These are phyloP conservation scores for Lachancea lanzarotensis DNA, from an alignment of 805 yeast genomes.

Conservation along the genomic window DNA sequence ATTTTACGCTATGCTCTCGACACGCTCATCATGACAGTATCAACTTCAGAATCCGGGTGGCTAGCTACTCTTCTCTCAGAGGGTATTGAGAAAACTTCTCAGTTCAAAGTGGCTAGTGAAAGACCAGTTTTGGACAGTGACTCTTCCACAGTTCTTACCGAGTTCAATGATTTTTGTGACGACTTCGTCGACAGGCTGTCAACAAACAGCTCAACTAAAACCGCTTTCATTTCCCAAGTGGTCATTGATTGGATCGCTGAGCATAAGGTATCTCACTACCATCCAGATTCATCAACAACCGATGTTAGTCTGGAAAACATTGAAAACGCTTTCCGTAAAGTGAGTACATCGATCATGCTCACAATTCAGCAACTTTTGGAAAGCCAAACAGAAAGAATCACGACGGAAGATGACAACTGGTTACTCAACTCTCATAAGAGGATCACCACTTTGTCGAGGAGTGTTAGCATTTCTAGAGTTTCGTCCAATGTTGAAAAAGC, in stretches of 20 bases:
- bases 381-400: conserved; percentile 29
- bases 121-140: conserved; percentile 16
- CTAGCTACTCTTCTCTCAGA: conserved; percentile 18
- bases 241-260: conserved; percentile 41
- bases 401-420: conserved; percentile 65
- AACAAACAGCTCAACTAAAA: conserved; percentile 32
- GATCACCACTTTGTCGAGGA: conserved; percentile 37
- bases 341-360: conserved; percentile 55
- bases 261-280: conserved; percentile 1
- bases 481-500: conserved; percentile 32
- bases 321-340: conserved; percentile 43
- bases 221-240: conserved; percentile 44
- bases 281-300: not conserved
- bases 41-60: not conserved
- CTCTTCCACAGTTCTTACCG: conserved; percentile 11
- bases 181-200: conserved; percentile 27
- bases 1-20: conserved; percentile 30
- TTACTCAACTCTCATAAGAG: conserved; percentile 44
- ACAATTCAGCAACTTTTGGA: conserved; percentile 56
- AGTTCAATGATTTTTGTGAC: conserved; percentile 24
- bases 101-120: conserved; percentile 11
- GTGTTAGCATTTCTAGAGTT: conserved; percentile 38
- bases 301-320: conserved; percentile 29
- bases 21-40: conserved; percentile 13
- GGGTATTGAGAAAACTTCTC: conserved; percentile 13